Percentiles rank a stretch among this genome's conserved stretches.
phyloP scores from a whole-genome alignment of 2,329 filamentous ascomycete genomes.

The Alternaria brassicae region DNA sequence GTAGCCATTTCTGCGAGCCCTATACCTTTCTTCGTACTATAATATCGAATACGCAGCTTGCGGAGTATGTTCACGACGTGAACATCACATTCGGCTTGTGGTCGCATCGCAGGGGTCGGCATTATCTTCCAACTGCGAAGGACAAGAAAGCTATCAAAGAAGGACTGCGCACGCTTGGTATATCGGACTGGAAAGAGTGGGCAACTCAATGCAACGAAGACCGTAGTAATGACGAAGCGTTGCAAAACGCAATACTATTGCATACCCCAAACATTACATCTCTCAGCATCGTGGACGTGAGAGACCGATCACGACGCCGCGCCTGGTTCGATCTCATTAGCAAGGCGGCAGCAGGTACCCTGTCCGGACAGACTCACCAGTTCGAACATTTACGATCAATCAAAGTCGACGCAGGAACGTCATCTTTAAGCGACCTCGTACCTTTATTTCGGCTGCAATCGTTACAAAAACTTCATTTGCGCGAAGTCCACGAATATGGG shows the following conservation, averaged over 20 bases:
- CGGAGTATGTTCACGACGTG: constrained; percentile 24
- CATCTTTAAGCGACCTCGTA: constrained; percentile 21
- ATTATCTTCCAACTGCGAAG: constrained; percentile 25
- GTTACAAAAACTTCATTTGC: constrained; percentile 25
- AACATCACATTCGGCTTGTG: constrained; percentile 21
- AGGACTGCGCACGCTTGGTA: constrained; percentile 25
- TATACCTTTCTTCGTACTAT: constrained; percentile 41
- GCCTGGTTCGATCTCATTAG: constrained; percentile 34
- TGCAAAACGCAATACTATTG: constrained; percentile 35
- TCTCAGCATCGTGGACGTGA: not conserved
- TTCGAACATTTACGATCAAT: constrained; percentile 30
- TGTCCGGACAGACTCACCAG: constrained; percentile 23
- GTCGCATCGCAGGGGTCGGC: constrained; percentile 4
- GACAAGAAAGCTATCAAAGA: constrained; percentile 40
- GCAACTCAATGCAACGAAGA: constrained; percentile 31
- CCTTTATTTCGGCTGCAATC: constrained; percentile 35
- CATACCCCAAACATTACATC: constrained; percentile 30
- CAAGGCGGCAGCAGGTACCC: constrained; percentile 15
- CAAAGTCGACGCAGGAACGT: constrained; percentile 15
- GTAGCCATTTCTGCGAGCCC: constrained; percentile 33
- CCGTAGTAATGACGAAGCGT: constrained; percentile 18
- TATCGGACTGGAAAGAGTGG: constrained; percentile 38
- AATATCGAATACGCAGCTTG: constrained; percentile 24
- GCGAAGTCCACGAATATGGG: constrained; percentile 13
- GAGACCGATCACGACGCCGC: constrained; percentile 8